Percentiles rank a stretch among this genome's conserved stretches.
phyloP scores from a whole-genome alignment of 371 early-diverging fungal genomes.

The Mucor racemosus region DNA sequence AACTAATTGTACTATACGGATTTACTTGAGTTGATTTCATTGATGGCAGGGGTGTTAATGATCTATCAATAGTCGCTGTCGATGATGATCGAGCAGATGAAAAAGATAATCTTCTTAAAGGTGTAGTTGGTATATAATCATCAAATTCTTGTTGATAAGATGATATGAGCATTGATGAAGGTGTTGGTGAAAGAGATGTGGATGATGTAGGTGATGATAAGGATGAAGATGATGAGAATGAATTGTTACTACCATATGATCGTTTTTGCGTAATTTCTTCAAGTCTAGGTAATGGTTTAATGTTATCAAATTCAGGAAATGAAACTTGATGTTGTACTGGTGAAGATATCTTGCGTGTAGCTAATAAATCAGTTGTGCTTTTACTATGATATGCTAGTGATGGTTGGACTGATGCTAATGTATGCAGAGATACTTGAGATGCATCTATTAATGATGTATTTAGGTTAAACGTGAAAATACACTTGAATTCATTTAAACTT shows the following conservation, averaged over 20 bases:
- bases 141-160: conserved; percentile 7
- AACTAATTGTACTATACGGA: neutral
- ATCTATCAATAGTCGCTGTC: neutral
- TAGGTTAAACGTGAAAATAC: too few species aligned
- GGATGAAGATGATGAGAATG: neutral
- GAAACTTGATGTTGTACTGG: neutral
- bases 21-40: neutral
- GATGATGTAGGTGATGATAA: neutral
- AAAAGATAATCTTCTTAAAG: neutral
- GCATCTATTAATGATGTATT: neutral
- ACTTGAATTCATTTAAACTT: neutral
- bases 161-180: neutral
- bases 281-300: neutral
- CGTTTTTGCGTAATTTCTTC: neutral
- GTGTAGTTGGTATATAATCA: conserved; percentile 5
- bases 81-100: neutral
- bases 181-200: neutral
- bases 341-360: neutral
- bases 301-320: neutral
- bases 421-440: neutral
- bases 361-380: neutral
- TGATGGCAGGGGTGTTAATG: conserved; percentile 1
- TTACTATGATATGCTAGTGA: neutral
- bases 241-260: neutral
- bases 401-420: neutral